Evolutionary conservation across 2,329 filamentous ascomycete species (phyloP).

Genomic region (Dothideomycetes sp.): DNA sequence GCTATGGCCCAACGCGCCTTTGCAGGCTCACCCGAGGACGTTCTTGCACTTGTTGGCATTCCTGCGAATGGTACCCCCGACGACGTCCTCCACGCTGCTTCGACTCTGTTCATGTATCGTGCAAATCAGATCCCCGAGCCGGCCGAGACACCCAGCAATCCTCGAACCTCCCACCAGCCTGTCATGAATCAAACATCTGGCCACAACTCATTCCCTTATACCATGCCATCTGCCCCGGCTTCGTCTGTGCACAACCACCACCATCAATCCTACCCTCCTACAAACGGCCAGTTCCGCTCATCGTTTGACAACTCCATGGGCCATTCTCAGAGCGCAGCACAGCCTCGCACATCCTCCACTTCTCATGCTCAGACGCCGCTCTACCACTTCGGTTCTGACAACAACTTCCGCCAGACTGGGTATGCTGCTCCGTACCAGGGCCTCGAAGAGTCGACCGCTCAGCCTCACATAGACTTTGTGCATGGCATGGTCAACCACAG

Average conservation of each 20-base stretch:
- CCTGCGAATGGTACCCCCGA: background rate
- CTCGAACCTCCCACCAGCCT: background rate
- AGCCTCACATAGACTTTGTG: constrained; percentile 5
- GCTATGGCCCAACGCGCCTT: background rate
- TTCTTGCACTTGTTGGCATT: constrained; percentile 7
- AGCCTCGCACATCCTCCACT: constrained; percentile 3
- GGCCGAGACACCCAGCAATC: background rate
- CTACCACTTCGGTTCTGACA: constrained; percentile 12
- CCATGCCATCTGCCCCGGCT: background rate
- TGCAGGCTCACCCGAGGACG: background rate
- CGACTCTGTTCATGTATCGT: constrained; percentile 8
- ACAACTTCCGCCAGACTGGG: constrained; percentile 8
- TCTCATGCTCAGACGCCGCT: background rate
- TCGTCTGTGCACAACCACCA: background rate
- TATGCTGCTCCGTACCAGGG: constrained; percentile 10
- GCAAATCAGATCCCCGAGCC: constrained; percentile 2
- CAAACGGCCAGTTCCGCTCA: constrained; percentile 10
- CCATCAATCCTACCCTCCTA: too few species aligned
- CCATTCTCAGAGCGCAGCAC: background rate
- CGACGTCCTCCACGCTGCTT: constrained; percentile 10
- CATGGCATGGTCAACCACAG: constrained; percentile 3
- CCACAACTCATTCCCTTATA: constrained; percentile 7
- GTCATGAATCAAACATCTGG: background rate
- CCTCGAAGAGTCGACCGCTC: constrained; percentile 2
- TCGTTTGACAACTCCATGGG: constrained; percentile 5